Conservation (phyloP, 2,329 filamentous ascomycete species). For the Fusarium musae region DNA sequence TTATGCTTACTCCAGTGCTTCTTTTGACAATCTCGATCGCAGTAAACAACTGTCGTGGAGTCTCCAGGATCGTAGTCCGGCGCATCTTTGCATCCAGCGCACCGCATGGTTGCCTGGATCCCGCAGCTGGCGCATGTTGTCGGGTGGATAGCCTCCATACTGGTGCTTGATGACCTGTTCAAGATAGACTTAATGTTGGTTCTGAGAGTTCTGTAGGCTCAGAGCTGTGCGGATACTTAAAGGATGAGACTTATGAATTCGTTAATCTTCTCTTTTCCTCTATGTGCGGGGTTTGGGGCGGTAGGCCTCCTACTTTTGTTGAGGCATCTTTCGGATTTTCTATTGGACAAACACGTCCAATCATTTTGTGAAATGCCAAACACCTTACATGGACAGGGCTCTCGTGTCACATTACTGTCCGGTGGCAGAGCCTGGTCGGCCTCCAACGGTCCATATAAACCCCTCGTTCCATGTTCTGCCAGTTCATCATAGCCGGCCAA, state of each 20-base stretch:
- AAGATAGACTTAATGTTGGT: fast-evolving
- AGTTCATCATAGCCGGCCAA: background rate
- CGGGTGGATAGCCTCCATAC: background rate
- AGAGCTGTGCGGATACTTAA: background rate
- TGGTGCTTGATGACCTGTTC: background rate
- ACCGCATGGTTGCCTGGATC: background rate
- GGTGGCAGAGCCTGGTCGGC: background rate
- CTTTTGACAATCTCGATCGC: background rate
- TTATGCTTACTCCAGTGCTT: background rate
- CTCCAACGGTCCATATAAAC: background rate
- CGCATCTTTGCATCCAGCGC: background rate
- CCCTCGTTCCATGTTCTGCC: background rate
- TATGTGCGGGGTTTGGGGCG: background rate
- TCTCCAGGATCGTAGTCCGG: background rate
- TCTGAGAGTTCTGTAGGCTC: background rate
- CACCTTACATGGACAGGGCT: background rate
- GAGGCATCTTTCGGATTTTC: background rate
- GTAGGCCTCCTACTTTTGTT: background rate
- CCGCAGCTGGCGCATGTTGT: background rate
- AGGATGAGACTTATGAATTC: background rate
- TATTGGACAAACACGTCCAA: background rate
- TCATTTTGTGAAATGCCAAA: fast-evolving
- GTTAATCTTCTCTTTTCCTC: background rate
- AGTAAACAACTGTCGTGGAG: background rate
- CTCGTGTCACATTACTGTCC: background rate